Evolutionary conservation across 2,329 filamentous ascomycete species (phyloP).

Genomic region (Dactylellina drechsleri): DNA sequence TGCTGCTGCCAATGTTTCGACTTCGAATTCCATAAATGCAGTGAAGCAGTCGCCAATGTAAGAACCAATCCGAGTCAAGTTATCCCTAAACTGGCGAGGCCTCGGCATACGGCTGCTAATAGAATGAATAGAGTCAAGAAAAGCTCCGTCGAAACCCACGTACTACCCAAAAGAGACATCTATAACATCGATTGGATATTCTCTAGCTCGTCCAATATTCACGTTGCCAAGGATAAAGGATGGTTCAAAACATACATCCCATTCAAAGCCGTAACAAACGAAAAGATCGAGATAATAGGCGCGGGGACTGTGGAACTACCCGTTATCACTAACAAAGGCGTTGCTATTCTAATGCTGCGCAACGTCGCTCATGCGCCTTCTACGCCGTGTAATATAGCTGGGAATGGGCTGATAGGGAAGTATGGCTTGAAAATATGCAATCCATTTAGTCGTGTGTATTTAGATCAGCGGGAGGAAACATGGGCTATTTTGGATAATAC

Average conservation of each 20-base stretch:
- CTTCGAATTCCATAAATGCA: too few species aligned
- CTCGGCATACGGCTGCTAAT: too few species aligned
- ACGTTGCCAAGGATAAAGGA: constrained; percentile 28
- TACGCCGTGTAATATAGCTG: constrained; percentile 6
- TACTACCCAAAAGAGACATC: constrained; percentile 18
- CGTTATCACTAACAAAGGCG: constrained; percentile 26
- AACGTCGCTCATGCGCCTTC: constrained; percentile 23
- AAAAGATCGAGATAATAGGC: constrained; percentile 19
- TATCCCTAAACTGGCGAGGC: too few species aligned
- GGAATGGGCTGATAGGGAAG: not conserved
- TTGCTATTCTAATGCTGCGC: constrained; percentile 23
- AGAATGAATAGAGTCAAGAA: too few species aligned
- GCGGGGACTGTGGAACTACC: constrained; percentile 40
- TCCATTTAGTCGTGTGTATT: not conserved
- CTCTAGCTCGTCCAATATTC: constrained; percentile 34
- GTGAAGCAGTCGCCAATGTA: too few species aligned
- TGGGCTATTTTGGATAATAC: not conserved
- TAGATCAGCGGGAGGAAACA: not conserved
- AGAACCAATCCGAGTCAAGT: too few species aligned
- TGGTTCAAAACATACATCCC: constrained; percentile 38
- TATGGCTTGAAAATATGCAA: not conserved
- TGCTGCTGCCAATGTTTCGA: too few species aligned
- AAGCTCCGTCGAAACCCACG: not conserved
- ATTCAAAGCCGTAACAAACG: constrained; percentile 16
- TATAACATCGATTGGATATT: constrained; percentile 41